Conservation (phyloP, 2,329 filamentous ascomycete genomes). For the Paramyrothecium roridum region DNA sequence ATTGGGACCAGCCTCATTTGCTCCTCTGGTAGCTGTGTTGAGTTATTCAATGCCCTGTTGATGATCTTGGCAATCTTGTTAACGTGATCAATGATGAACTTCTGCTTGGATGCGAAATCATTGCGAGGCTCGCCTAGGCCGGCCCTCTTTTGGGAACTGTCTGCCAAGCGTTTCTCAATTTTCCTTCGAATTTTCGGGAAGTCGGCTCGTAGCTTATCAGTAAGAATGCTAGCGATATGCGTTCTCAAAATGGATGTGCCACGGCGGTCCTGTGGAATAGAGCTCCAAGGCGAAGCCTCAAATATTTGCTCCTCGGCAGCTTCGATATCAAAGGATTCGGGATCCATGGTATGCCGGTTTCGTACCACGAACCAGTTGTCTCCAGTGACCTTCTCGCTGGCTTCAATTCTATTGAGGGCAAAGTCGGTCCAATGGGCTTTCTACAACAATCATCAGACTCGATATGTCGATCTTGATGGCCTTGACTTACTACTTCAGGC, state of each 20-base stretch:
- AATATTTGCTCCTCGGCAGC: constrained; percentile 24
- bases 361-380: constrained; percentile 33
- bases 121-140: constrained; percentile 22
- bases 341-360: constrained; percentile 22
- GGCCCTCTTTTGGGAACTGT: constrained; percentile 6
- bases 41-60: constrained; percentile 14
- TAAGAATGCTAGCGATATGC: constrained; percentile 24
- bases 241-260: constrained; percentile 24
- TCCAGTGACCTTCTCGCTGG: not conserved
- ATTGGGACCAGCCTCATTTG: constrained; percentile 20
- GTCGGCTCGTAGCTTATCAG: constrained; percentile 27
- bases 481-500: constrained; percentile 5
- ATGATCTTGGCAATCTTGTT: constrained; percentile 17
- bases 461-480: not conserved
- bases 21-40: constrained; percentile 14
- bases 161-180: constrained; percentile 14
- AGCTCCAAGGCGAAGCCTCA: constrained; percentile 20
- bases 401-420: not conserved
- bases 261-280: constrained; percentile 15
- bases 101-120: constrained; percentile 13
- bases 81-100: constrained; percentile 20
- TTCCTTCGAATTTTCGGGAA: constrained; percentile 24
- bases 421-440: constrained; percentile 4
- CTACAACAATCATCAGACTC: constrained; percentile 5
- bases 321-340: constrained; percentile 18